phyloP scores from a whole-genome alignment of 1,139 yeast genomes.

The Scheffersomyces illinoinensis region DNA sequence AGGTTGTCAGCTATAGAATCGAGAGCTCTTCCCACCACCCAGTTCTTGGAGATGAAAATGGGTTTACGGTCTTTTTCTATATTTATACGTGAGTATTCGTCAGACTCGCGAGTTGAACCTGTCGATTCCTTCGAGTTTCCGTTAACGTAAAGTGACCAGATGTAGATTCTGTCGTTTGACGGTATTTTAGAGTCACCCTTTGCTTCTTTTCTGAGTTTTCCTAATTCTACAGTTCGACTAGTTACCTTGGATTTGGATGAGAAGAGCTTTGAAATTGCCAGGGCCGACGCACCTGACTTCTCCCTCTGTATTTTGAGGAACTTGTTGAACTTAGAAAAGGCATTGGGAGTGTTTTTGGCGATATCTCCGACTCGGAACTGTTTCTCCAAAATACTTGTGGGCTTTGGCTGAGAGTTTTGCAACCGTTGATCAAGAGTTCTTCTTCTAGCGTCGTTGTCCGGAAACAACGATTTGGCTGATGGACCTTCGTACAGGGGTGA shows the following conservation, averaged over 20 bases:
- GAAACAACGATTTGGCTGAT: slow-evolving; percentile 51
- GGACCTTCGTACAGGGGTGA: slow-evolving; percentile 9
- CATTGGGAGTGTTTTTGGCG: slow-evolving; percentile 27
- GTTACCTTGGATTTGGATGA: slow-evolving; percentile 3
- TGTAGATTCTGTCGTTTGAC: slow-evolving; percentile 56
- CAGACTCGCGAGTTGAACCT: slow-evolving; percentile 15
- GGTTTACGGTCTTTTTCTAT: slow-evolving; percentile 33
- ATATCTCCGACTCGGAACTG: slow-evolving; percentile 32
- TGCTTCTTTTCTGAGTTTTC: slow-evolving; percentile 50
- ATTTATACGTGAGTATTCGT: slow-evolving; percentile 25
- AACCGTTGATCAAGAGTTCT: slow-evolving; percentile 42
- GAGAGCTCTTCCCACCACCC: slow-evolving; percentile 79
- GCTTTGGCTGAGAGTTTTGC: slow-evolving; percentile 20
- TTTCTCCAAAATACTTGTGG: slow-evolving; percentile 27
- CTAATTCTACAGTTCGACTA: slow-evolving; percentile 25
- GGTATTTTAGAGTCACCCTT: slow-evolving; percentile 68
- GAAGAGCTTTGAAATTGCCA: slow-evolving; percentile 18
- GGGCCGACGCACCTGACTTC: slow-evolving; percentile 5
- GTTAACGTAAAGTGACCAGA: slow-evolving; percentile 57
- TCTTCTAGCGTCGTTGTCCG: slow-evolving; percentile 49
- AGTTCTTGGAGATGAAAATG: slow-evolving; percentile 56
- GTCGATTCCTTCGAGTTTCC: slow-evolving; percentile 22
- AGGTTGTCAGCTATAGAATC: slow-evolving; percentile 64
- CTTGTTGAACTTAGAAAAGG: slow-evolving; percentile 47
- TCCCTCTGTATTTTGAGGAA: slow-evolving; percentile 40